phyloP scores from a whole-genome alignment of 148 eudicot species.

The Arbutus unedo region DNA sequence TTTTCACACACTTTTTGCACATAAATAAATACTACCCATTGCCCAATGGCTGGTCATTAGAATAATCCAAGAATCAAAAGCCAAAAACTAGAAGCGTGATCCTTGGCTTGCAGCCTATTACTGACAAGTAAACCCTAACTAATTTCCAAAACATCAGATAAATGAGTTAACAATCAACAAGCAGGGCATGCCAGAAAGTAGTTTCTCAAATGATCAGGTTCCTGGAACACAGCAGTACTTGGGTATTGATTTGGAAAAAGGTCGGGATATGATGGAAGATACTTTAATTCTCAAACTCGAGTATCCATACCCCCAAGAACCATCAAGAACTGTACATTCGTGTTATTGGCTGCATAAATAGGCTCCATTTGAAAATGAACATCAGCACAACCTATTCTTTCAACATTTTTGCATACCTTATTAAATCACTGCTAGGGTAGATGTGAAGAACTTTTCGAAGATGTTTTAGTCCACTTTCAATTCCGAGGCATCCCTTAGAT shows the following conservation, averaged over 20 bases:
- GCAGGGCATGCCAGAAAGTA: not conserved
- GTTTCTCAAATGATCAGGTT: not conserved
- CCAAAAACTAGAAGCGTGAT: constrained; percentile 9
- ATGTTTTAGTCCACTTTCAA: constrained; percentile 69
- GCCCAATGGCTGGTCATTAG: not conserved
- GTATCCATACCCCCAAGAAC: not conserved
- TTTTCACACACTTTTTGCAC: not conserved
- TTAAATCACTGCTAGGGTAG: constrained; percentile 60
- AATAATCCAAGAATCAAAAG: not conserved
- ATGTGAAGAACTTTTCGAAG: constrained; percentile 74
- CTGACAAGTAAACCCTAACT: not conserved
- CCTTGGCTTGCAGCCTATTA: not conserved
- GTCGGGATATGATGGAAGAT: not conserved
- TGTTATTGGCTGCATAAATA: not conserved
- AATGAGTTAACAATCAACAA: not conserved
- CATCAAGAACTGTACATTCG: not conserved
- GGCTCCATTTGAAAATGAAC: not conserved
- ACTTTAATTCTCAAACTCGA: not conserved
- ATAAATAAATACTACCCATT: not conserved
- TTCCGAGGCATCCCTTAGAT: constrained; percentile 39
- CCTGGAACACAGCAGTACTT: not conserved
- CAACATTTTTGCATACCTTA: constrained; percentile 50
- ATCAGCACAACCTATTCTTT: constrained; percentile 2
- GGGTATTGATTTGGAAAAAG: not conserved
- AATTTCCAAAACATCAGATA: not conserved